Evolutionary conservation across 192 early-diverging fungal genomes (phyloP).

Genomic region (Umbelopsis sp.): DNA sequence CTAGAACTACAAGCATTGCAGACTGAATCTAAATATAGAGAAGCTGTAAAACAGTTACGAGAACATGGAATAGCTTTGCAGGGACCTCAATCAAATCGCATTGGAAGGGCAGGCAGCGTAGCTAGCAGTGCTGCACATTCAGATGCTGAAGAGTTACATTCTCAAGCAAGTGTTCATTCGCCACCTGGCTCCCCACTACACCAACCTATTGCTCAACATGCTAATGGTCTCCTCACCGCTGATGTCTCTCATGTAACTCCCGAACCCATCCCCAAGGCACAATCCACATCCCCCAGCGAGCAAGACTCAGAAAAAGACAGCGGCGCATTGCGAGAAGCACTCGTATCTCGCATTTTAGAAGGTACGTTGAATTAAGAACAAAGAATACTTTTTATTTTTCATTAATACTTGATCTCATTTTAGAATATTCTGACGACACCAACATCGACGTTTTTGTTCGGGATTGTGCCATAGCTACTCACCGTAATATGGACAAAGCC

Average conservation of each 20-base stretch:
- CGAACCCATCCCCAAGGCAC: too few relatives aligned
- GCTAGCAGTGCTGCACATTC: constrained; percentile 4
- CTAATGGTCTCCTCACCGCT: not conserved
- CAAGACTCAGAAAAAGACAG: not conserved
- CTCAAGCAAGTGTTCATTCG: not conserved
- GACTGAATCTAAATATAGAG: constrained; percentile 29
- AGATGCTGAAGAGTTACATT: constrained; percentile 1
- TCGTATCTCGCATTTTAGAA: constrained; percentile 38
- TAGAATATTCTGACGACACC: constrained; percentile 54
- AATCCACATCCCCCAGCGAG: not conserved
- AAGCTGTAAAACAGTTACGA: constrained; percentile 20
- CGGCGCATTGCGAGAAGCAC: constrained; percentile 18
- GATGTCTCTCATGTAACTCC: not conserved
- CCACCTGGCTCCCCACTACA: constrained; percentile 15
- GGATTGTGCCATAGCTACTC: constrained; percentile 64
- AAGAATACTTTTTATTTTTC: not conserved
- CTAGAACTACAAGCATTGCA: constrained; percentile 25
- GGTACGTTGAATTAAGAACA: constrained; percentile 17
- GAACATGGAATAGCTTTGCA: constrained; percentile 19
- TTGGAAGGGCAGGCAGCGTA: not conserved
- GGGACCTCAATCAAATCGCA: not conserved
- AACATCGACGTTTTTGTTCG: constrained; percentile 72
- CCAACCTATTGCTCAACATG: not conserved
- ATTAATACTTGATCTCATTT: not conserved
- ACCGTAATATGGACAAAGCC: constrained; percentile 72